Base-by-base conservation (phyloP, 2,329 filamentous ascomycete genomes). In the Aspergillus sp. region DNA sequence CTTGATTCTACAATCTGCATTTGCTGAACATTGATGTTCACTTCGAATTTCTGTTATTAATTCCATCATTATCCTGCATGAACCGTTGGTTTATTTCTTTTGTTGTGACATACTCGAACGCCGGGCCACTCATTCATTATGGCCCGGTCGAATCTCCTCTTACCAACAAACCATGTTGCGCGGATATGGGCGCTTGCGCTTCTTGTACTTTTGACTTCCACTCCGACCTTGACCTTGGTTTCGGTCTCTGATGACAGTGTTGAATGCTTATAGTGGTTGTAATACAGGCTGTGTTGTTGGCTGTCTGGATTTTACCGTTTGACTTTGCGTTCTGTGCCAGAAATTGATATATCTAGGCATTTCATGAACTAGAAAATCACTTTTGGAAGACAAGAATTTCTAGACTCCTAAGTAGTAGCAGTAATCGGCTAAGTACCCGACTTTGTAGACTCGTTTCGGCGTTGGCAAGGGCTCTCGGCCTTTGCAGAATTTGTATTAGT, bases 161-260 rank as follows among this genome's bases (percentile, higher is more conserved):
- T 53, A 54, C 41, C 43, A 41, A 52, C 31, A 17, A 17, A 17
- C 17, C 17, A 52, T 55, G 37, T 33, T 62, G 55, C 59, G 59
- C 52, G 37, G 47, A 31, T 56, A 53, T 45, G 41, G n/a, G 50
- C 50, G 47, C 55, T 19, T 41, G 53, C 50, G 47, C 55, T 21
- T 41, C 45, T 55, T 59, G 59, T 60, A 53, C 19, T 55, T 55
- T 58, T 57, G 45, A 53, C 49, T 58, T 58, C 27, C 43, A 41
- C 58, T 46, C 44, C 54, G 52, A 57, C 27, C 51, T 50, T 57
- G 43, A 45, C 49, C 47, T 53, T 50, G 27, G 21, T 37, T 54
- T 44, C 9, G 23, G 55, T 57, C 59, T 65, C 59, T 62, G 59
- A 65, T 61, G 63, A 60, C 54, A 59, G 62, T 17, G 61, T 57